A percentile compares a stretch with the other conserved stretches of the same genome.
These are phyloP conservation scores for Dictyostelium brefeldianum DNA, from an alignment of 78 protist genomes.

Conservation along the genomic window DNA sequence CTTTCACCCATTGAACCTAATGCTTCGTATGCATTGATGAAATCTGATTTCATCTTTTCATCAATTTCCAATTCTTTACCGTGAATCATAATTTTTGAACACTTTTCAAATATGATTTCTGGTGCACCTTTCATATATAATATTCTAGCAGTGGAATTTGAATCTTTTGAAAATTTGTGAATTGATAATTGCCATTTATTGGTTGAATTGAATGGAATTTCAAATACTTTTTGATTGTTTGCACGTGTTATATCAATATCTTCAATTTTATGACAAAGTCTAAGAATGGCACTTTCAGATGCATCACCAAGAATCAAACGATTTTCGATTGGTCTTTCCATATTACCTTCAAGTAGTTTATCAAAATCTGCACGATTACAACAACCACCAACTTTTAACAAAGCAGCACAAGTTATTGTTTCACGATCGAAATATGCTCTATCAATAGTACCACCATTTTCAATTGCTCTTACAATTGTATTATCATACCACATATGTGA, in stretches of 20 bases:
- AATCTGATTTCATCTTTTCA: constrained; percentile 32
- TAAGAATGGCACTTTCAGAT: constrained; percentile 89
- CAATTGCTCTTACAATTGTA: constrained; percentile 48
- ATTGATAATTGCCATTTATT: constrained; percentile 90
- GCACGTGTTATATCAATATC: constrained; percentile 52
- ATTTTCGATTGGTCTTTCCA: constrained; percentile 69
- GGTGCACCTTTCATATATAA: constrained; percentile 96
- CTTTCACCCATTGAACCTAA: constrained; percentile 75
- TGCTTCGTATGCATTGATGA: constrained; percentile 66
- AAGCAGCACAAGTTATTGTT: constrained; percentile 18
- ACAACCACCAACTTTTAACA: constrained; percentile 41
- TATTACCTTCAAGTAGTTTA: constrained; percentile 52
- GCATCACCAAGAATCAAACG: constrained; percentile 89
- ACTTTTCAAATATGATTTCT: constrained; percentile 88
- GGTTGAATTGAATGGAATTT: constrained; percentile 94
- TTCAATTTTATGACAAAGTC: constrained; percentile 31
- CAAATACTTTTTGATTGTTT: constrained; percentile 73
- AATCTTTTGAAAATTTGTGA: constrained; percentile 31
- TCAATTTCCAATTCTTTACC: constrained; percentile 77
- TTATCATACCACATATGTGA: constrained; percentile 84
- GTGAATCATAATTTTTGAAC: constrained; percentile 76
- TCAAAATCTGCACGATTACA: constrained; percentile 75
- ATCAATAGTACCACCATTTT: constrained; percentile 37
- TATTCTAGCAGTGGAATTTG: constrained; percentile 12
- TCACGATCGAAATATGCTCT: constrained; percentile 26